These are phyloP conservation scores for Phytophthora constricta DNA, from an alignment of 352 stramenopile genomes.

Conservation along the genomic window DNA sequence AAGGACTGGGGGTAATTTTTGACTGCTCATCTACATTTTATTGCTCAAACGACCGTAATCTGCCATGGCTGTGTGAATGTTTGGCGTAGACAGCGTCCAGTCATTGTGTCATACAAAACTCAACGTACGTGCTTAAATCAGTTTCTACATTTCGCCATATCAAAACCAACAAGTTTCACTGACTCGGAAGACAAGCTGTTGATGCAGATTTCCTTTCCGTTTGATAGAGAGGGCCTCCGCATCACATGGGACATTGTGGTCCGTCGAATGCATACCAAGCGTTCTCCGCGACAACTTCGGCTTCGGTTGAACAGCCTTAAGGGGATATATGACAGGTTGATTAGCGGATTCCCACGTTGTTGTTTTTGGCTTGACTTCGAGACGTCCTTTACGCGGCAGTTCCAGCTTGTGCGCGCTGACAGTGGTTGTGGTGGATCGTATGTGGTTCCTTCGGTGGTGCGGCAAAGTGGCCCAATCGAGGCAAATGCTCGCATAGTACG, in stretches of 20 bases:
- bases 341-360: constrained; percentile 6
- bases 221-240: background rate
- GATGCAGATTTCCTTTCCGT: background rate
- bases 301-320: constrained; percentile 24
- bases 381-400: background rate
- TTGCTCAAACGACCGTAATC: too few relatives aligned
- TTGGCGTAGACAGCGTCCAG: too few relatives aligned
- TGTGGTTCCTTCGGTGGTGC: too few relatives aligned
- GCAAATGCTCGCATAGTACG: too few relatives aligned
- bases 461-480: too few relatives aligned
- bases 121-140: too few relatives aligned
- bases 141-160: background rate
- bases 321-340: constrained; percentile 10
- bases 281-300: constrained; percentile 10
- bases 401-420: background rate
- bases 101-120: constrained; percentile 14
- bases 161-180: background rate
- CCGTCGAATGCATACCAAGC: constrained; percentile 28
- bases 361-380: background rate
- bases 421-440: too few relatives aligned
- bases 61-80: too few relatives aligned
- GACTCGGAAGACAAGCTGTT: background rate
- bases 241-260: constrained; percentile 21
- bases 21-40: too few relatives aligned
- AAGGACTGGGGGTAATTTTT: too few relatives aligned